These are phyloP conservation scores for Thalassiosira mediterranea DNA, from an alignment of 352 stramenopile species.

Conservation along the genomic window DNA sequence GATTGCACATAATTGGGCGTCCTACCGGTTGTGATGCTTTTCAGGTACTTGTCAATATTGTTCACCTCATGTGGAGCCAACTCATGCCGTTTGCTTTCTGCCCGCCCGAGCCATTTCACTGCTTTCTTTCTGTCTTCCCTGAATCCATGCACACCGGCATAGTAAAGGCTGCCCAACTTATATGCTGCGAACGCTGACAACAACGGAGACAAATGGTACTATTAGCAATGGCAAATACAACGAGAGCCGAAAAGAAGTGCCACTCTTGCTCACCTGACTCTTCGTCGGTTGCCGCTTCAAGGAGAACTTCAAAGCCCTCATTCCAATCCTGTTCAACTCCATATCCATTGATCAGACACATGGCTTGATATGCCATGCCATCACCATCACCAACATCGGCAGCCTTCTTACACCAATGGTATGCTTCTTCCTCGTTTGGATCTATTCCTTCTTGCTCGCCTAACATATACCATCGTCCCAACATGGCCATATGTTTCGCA, in stretches of 20 bases:
- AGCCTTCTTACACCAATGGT: no score
- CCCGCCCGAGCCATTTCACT: slow-evolving; percentile 16
- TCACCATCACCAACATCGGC: slow-evolving; percentile 17
- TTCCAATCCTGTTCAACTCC: slow-evolving; percentile 26
- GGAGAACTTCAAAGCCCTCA: slow-evolving; percentile 29
- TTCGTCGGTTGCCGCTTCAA: slow-evolving; percentile 27
- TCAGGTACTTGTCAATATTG: no score
- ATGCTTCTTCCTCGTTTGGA: slow-evolving; percentile 21
- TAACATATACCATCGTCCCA: no score
- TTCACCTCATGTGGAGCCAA: no score
- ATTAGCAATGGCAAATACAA: no score
- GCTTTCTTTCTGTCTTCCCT: slow-evolving; percentile 19
- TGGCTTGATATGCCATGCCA: slow-evolving; percentile 28
- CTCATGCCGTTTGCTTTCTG: no score
- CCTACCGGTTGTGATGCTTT: no score
- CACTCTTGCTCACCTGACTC: slow-evolving; percentile 25
- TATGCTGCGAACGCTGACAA: slow-evolving; percentile 34
- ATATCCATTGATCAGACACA: slow-evolving; percentile 30
- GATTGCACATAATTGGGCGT: no score
- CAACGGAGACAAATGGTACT: no score
- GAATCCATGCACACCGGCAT: slow-evolving; percentile 22
- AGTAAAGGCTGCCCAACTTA: slow-evolving; percentile 29
- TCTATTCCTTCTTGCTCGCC: slow-evolving; percentile 23
- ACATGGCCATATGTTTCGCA: no score
- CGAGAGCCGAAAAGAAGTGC: not conserved